Evolutionary conservation across 768 basidiomycete species (phyloP), one percentile per base, ranked within the genome.

Genomic region (Suillus decipiens): DNA sequence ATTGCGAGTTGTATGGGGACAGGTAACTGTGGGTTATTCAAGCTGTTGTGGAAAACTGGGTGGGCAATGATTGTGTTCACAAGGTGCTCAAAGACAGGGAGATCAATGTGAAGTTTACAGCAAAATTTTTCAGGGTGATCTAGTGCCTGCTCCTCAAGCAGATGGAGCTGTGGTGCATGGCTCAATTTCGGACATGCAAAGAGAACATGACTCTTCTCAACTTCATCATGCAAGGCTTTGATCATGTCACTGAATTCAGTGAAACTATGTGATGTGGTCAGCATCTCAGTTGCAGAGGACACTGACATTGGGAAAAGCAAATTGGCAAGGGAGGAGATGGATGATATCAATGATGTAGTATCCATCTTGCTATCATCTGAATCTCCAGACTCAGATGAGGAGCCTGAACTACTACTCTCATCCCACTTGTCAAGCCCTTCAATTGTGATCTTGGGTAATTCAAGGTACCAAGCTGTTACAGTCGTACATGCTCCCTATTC

Each of bases 1-100:
- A 76, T 73, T 2, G 75, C 71, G 3, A 78, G 70, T 55, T 77
- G 74, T 10, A 67, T 55, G 4, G 69, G 66, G 33, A 76, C 65
- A 11, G 72, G 71, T 22, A 45, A 45, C 43, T 76, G 75, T 1
- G 36, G 24, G 42, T 68, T 61, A 43, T 60, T 59, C 0, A 64
- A 69, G n/a, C 63, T 64, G 59, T 71, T 73, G 12, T 54, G 14
- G 61, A 78, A 78, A 12, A 77, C 61, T 15, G 67, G 66, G 60
- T 77, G 69, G n/a, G 51, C 50, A 11, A 68, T 31, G 50, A 77
- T 73, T 7, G 55, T 41, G 0, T 48, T 24, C 2, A 73, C 24
- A 1, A 71, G 67, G 1, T 22, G 43, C 22, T 72, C 66, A 43
- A 77, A 78, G 3, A 70, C 64, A 6, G 60, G 51, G 17, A 72